A percentile compares a stretch with the other conserved stretches of the same genome.
phyloP scores from a whole-genome alignment of 2,329 filamentous ascomycete species.

The Rhinocladiella mackenziei region DNA sequence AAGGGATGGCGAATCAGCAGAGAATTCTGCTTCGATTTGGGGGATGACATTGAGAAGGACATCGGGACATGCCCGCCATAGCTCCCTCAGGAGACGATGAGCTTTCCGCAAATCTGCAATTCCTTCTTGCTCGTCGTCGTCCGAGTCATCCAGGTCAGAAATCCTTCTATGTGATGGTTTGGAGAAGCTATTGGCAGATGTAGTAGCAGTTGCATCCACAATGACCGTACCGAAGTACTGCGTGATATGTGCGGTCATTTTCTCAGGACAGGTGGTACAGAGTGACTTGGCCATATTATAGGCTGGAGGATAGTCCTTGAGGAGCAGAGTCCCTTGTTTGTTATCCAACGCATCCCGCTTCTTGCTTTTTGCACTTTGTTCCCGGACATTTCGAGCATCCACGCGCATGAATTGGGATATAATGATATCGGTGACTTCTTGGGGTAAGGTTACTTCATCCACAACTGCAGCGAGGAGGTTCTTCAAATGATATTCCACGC shows the following conservation, averaged over 20 bases:
- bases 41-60: slow-evolving; percentile 91
- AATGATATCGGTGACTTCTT: slow-evolving; percentile 83
- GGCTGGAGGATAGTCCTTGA: slow-evolving; percentile 83
- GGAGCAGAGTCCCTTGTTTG: slow-evolving; percentile 75
- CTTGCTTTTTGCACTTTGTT: slow-evolving; percentile 56
- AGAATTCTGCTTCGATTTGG: slow-evolving; percentile 86
- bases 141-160: slow-evolving; percentile 57
- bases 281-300: slow-evolving; percentile 97
- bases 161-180: slow-evolving; percentile 42
- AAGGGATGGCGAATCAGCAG: slow-evolving; percentile 81
- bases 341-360: slow-evolving; percentile 58
- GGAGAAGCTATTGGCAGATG: slow-evolving; percentile 35
- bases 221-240: slow-evolving; percentile 98
- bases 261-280: slow-evolving; percentile 82
- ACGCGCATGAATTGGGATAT: slow-evolving; percentile 93
- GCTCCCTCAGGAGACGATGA: slow-evolving; percentile 79
- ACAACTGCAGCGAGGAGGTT: slow-evolving; percentile 79
- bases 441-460: slow-evolving; percentile 78
- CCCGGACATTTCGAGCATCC: slow-evolving; percentile 58
- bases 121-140: slow-evolving; percentile 74
- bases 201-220: slow-evolving; percentile 65
- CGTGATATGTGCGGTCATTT: slow-evolving; percentile 90
- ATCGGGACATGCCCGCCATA: slow-evolving; percentile 86
- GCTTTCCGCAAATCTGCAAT: slow-evolving; percentile 84
- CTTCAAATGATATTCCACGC: slow-evolving; percentile 89